Evolutionary conservation across 331 rosid genomes (phyloP).

Genomic region (Pyracantha coccinea): DNA sequence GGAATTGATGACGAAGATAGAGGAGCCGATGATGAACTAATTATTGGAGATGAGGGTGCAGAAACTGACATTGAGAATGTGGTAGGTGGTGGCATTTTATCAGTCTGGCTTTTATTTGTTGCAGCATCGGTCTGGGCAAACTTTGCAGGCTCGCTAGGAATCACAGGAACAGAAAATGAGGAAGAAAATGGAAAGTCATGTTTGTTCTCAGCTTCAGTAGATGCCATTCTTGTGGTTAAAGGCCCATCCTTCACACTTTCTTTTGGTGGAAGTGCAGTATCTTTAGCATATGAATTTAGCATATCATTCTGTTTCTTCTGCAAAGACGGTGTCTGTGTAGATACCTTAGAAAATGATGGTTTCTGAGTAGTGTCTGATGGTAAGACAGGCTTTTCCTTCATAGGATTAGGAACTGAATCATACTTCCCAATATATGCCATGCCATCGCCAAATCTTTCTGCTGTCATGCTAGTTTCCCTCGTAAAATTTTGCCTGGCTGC

Average conservation of each 20-base stretch:
- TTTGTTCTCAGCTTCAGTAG: conserved; percentile 32
- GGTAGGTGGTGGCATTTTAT: conserved; percentile 21
- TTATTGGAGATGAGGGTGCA: conserved; percentile 21
- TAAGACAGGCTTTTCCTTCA: conserved; percentile 30
- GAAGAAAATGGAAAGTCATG: conserved; percentile 18
- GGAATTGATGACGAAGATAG: conserved; percentile 18
- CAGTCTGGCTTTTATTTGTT: conserved; percentile 27
- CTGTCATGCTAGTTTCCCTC: conserved; percentile 19
- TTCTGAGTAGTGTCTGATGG: conserved; percentile 27
- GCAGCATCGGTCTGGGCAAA: conserved; percentile 14
- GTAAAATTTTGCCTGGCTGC: conserved; percentile 16
- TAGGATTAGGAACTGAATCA: conserved; percentile 22
- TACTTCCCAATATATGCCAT: conserved; percentile 11
- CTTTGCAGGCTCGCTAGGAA: conserved; percentile 15
- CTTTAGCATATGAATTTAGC: conserved; percentile 26
- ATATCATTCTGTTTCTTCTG: conserved; percentile 28
- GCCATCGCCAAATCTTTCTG: conserved; percentile 21
- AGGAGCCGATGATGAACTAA: conserved; percentile 22
- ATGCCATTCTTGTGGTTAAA: conserved; percentile 25
- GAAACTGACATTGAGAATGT: conserved; percentile 25
- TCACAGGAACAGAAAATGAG: conserved; percentile 21
- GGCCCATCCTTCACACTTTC: conserved; percentile 23
- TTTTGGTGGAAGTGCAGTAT: conserved; percentile 7
- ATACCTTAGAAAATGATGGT: conserved; percentile 19
- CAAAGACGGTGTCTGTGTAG: conserved; percentile 23